Conservation (phyloP, 306 rosid genomes). For the Herpetospermum pedunculosum region DNA sequence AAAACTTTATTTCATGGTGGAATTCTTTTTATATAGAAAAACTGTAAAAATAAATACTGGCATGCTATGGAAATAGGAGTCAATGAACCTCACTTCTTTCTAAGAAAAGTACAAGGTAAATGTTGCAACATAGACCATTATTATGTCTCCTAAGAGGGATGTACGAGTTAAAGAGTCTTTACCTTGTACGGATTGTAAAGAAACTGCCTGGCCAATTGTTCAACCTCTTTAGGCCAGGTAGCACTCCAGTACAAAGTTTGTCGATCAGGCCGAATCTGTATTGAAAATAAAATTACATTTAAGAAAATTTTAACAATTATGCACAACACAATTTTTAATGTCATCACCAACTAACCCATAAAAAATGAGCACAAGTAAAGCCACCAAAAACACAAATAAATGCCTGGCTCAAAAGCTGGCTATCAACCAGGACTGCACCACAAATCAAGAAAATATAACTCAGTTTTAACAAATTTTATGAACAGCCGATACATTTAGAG, state of each 20-base stretch:
- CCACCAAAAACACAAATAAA: conserved; percentile 3
- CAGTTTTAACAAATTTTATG: not conserved
- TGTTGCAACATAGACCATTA: not conserved
- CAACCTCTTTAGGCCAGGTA: conserved; percentile 99
- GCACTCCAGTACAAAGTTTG: conserved; percentile 99
- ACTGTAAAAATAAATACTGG: not conserved
- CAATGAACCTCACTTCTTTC: not conserved
- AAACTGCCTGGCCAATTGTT: conserved; percentile 71
- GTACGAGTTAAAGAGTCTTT: conserved; percentile 12
- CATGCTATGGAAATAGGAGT: not conserved
- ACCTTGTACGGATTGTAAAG: conserved; percentile 94
- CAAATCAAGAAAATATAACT: not conserved
- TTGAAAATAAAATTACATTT: conserved; percentile 8
- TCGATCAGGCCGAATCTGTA: conserved; percentile 87
- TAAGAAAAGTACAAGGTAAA: not conserved
- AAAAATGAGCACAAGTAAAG: conserved; percentile 3
- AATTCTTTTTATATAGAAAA: not conserved
- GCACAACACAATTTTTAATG: not conserved
- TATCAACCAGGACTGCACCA: conserved; percentile 10
- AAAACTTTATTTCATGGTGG: not conserved
- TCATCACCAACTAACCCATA: conserved; percentile 5
- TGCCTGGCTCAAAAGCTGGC: not conserved
- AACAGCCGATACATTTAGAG: not conserved
- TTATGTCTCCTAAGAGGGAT: not conserved
- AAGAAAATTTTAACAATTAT: not conserved